Evolutionary conservation across 164 flowering plant species (phyloP).

Genomic region (Chimonanthus praecox): DNA sequence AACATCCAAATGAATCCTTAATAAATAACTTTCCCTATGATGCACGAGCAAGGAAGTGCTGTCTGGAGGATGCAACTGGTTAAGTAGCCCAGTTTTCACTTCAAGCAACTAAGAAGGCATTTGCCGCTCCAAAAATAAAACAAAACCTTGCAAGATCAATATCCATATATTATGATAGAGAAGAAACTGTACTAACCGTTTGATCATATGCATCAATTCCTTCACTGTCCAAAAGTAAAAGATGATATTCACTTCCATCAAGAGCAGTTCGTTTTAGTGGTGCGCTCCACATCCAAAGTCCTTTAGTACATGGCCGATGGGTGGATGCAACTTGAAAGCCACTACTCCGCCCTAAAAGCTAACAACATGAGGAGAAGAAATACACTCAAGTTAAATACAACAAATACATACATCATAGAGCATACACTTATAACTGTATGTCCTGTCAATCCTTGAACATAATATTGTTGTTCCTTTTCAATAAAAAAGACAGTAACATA

Average conservation of each 20-base stretch:
- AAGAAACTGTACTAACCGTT: conserved; percentile 51
- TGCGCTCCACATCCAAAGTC: conserved; percentile 99
- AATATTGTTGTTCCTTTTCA: no score
- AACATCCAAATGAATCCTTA: background rate
- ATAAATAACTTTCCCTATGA: no score
- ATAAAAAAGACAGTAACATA: no score
- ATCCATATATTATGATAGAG: background rate
- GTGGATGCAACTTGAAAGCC: conserved; percentile 99
- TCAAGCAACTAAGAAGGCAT: background rate
- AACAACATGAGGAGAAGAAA: conserved; percentile 13
- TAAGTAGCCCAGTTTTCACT: background rate
- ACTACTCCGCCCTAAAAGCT: conserved; percentile 97
- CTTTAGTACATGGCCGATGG: conserved; percentile 95
- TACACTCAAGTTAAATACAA: conserved; percentile 1
- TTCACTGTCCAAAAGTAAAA: conserved; percentile 87
- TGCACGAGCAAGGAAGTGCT: background rate
- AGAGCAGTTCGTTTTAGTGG: conserved; percentile 86
- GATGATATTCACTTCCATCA: conserved; percentile 96
- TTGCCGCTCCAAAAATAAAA: background rate
- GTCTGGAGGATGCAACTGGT: background rate
- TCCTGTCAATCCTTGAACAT: no score
- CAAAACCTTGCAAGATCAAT: background rate
- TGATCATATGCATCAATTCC: conserved; percentile 99
- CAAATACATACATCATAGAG: no score
- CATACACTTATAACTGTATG: no score